Conservation (phyloP, 768 basidiomycete species). For the Mycena capillaripes region DNA sequence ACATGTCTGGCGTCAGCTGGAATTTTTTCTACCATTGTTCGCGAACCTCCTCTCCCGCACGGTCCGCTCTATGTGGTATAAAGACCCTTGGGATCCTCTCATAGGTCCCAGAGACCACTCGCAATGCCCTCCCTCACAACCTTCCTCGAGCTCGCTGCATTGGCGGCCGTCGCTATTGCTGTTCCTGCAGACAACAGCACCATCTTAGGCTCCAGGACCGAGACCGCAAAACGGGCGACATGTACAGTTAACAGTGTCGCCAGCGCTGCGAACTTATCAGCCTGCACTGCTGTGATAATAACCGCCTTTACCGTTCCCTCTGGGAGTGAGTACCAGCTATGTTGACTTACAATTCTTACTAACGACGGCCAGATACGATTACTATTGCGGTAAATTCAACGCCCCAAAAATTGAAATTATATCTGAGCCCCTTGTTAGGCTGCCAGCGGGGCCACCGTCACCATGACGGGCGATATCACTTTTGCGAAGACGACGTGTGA, state of each 20-base stretch:
- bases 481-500: slow-evolving; percentile 35
- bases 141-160: neutral
- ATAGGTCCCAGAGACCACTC: neutral
- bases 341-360: neutral
- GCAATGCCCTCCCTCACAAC: slow-evolving; percentile 3
- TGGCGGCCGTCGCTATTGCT: slow-evolving; percentile 1
- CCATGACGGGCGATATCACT: slow-evolving; percentile 34
- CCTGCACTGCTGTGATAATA: slow-evolving; percentile 38
- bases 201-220: slow-evolving; percentile 21
- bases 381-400: slow-evolving; percentile 12
- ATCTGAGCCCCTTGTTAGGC: slow-evolving; percentile 34
- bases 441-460: slow-evolving; percentile 49
- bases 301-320: slow-evolving; percentile 34
- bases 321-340: slow-evolving; percentile 4
- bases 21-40: neutral
- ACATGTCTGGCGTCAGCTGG: neutral
- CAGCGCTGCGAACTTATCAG: slow-evolving; percentile 35
- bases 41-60: neutral
- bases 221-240: slow-evolving; percentile 38
- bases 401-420: neutral
- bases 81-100: neutral
- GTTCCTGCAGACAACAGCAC: slow-evolving; percentile 2
- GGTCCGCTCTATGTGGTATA: neutral
- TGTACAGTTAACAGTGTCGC: slow-evolving; percentile 41
- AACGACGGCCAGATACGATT: slow-evolving; percentile 1